Base-by-base conservation (phyloP, 2,329 filamentous ascomycete species). In the Cercospora berteroae region DNA sequence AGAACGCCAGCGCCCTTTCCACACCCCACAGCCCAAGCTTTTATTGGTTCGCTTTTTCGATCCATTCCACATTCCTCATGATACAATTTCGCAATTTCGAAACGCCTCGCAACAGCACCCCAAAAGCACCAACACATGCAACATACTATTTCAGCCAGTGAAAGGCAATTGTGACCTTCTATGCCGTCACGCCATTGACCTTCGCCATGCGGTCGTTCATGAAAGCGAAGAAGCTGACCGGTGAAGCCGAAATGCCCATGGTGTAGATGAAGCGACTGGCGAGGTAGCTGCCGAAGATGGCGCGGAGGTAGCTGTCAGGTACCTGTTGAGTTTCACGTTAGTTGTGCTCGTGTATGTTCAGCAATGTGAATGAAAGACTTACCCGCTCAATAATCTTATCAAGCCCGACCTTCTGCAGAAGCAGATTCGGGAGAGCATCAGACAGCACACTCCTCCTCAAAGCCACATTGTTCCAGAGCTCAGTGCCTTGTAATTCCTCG, bases 201-300 rank as follows among this genome's bases (percentile, higher is more conserved):
- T 65, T 65, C 12, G 77, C 75, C 79, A 83, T 83, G 25, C 82
- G 77, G 73, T 82, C 79, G 75, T 81, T 83, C 82, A 84, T 84
- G 74, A 98, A 99, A 79, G 96, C 93, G 81, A 96, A 99, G 85
- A 99, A 99, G 44, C 94, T 93, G 83, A 99, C 98, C 77, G 97
- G 94, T 83, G 90, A 95, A 5, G 95, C 94, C 72, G 88, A 90
- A 78, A 93, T 94, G 76, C 95, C 95, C 79, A 94, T 95, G 79
- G 96, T 89, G 80, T 99, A 99, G 48, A 99, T 93, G 79, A 99
- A 99, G 52, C 95, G 90, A 77, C 91, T 96, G 59, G 95, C 94
- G 73, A 99, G 85, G 81, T 94, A 97, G 58, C 92, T 96, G 73
- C 95, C 95, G 77, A 99, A 99, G 79, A 99, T 98, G 72, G 94